Conservation (phyloP, 2,329 filamentous ascomycete species). For the Neocatenulostroma microsporum region DNA sequence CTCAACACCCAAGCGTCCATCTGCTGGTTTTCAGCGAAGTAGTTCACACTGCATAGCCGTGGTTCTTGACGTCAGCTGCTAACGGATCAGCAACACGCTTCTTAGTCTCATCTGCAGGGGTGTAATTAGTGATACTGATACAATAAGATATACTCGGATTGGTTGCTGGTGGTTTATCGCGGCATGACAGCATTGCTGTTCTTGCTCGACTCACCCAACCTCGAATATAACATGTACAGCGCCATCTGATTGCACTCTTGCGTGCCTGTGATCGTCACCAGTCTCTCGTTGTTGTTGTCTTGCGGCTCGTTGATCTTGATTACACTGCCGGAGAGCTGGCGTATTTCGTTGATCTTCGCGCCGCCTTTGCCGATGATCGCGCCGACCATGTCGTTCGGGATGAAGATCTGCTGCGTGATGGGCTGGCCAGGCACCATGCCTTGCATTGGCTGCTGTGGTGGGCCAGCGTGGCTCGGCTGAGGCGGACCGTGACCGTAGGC, state of each 20-base stretch:
- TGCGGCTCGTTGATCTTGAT: conserved; percentile 99
- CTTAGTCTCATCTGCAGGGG: too few species aligned
- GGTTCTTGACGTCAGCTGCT: too few species aligned
- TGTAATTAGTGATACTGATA: too few species aligned
- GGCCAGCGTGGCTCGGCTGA: conserved; percentile 55
- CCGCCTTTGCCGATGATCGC: conserved; percentile 98
- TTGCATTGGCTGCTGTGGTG: conserved; percentile 63
- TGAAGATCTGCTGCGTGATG: conserved; percentile 96
- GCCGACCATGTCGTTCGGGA: conserved; percentile 98
- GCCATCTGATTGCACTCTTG: conserved; percentile 99
- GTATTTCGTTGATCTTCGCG: conserved; percentile 98
- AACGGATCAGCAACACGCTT: too few species aligned
- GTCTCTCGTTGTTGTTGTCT: conserved; percentile 95
- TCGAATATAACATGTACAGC: conserved; percentile 97
- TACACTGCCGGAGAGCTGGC: conserved; percentile 91
- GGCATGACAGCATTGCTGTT: conserved; percentile 35
- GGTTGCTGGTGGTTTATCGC: too few species aligned
- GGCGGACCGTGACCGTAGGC: conserved; percentile 48
- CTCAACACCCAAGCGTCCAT: too few species aligned
- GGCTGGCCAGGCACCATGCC: conserved; percentile 70
- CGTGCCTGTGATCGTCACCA: conserved; percentile 95
- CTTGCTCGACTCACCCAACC: conserved; percentile 64
- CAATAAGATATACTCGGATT: too few species aligned
- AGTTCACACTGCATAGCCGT: too few species aligned
- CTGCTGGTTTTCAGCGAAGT: too few species aligned